A percentile compares a stretch with the other conserved stretches of the same genome.
These are phyloP conservation scores for Kalmusia sp. DNA, from an alignment of 2,329 filamentous ascomycete genomes.

Conservation along the genomic window DNA sequence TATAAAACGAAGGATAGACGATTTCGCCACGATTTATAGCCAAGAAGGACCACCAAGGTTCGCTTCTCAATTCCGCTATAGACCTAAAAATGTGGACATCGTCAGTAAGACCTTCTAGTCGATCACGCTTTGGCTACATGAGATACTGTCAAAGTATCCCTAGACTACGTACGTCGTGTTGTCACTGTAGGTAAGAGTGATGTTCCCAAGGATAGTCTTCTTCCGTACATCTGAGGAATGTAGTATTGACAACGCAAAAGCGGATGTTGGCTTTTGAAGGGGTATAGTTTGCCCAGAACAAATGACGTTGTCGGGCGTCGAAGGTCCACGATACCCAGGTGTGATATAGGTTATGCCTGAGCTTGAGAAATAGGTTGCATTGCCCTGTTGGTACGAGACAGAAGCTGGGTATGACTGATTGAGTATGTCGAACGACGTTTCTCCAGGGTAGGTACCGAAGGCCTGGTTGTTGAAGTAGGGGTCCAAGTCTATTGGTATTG, in stretches of 20 bases:
- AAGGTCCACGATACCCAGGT: conserved; percentile 49
- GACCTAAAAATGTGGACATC: conserved; percentile 15
- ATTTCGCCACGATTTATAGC: conserved; percentile 57
- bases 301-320: conserved; percentile 52
- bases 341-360: conserved; percentile 52
- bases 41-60: conserved; percentile 54
- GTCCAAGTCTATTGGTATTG: conserved; percentile 34
- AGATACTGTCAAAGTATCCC: background rate
- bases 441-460: conserved; percentile 54
- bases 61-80: conserved; percentile 52
- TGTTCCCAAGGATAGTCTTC: conserved; percentile 49
- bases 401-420: conserved; percentile 52
- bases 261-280: conserved; percentile 37
- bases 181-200: conserved; percentile 54
- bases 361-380: conserved; percentile 47
- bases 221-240: conserved; percentile 51
- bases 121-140: background rate
- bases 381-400: conserved; percentile 24
- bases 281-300: conserved; percentile 50
- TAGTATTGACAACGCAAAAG: conserved; percentile 55
- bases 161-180: conserved; percentile 36
- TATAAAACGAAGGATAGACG: conserved; percentile 51
- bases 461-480: conserved; percentile 57
- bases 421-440: conserved; percentile 54
- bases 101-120: too few species aligned